Evolutionary conservation across 345 rosid species (phyloP).

Genomic region (Zanthoxylum bungeanum): DNA sequence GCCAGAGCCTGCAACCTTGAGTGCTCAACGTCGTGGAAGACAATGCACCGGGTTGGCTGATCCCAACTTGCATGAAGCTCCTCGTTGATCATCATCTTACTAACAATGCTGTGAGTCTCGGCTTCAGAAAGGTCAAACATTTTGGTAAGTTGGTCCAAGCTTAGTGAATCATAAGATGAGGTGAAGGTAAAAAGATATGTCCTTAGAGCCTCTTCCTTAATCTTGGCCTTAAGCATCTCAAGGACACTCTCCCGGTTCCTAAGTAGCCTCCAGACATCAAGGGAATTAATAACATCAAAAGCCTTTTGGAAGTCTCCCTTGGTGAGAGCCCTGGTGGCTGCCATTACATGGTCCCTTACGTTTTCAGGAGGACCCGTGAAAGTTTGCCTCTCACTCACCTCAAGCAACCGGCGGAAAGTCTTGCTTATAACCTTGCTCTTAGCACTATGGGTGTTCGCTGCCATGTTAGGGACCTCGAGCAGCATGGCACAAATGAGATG

Average conservation of each 20-base stretch:
- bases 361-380: constrained; percentile 85
- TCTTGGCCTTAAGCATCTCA: constrained; percentile 67
- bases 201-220: constrained; percentile 86
- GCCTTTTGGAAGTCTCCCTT: constrained; percentile 77
- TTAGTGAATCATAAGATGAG: constrained; percentile 51
- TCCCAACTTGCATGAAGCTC: constrained; percentile 86
- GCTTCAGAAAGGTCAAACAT: constrained; percentile 72
- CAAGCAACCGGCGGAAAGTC: constrained; percentile 75
- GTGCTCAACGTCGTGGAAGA: constrained; percentile 74
- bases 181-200: constrained; percentile 72
- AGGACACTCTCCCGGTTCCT: constrained; percentile 53
- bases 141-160: constrained; percentile 65
- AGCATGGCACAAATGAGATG: constrained; percentile 92
- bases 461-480: constrained; percentile 91
- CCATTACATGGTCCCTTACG: constrained; percentile 86
- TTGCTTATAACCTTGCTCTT: constrained; percentile 74
- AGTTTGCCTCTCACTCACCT: constrained; percentile 73
- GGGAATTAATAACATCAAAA: constrained; percentile 58
- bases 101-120: constrained; percentile 57
- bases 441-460: constrained; percentile 61
- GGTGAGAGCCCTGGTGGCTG: constrained; percentile 72
- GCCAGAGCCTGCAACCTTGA: constrained; percentile 73
- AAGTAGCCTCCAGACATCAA: constrained; percentile 81
- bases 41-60: constrained; percentile 68
- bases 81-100: constrained; percentile 87